Conservation (phyloP, 345 rosid species). For the Euclidium syriacum region DNA sequence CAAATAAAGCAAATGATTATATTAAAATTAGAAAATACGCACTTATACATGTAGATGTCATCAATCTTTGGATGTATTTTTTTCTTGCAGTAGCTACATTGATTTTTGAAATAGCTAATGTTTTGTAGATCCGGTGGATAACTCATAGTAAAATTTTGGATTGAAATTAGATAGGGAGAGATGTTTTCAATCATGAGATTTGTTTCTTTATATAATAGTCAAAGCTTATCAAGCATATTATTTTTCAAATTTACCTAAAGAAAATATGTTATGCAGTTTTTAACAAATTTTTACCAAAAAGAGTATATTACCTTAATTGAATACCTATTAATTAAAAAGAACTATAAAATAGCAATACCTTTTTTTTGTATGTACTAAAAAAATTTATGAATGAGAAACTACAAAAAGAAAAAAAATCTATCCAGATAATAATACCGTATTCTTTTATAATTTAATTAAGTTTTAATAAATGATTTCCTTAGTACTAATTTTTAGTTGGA, state of each 20-base stretch:
- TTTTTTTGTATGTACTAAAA: neutral
- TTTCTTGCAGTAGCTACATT: constrained; percentile 18
- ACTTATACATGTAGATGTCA: constrained; percentile 26
- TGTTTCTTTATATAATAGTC: neutral
- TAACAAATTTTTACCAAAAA: neutral
- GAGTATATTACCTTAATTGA: neutral
- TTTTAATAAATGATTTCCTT: neutral
- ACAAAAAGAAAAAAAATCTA: neutral
- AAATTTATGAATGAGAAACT: neutral
- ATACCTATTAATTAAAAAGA: too few relatives aligned
- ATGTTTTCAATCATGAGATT: neutral
- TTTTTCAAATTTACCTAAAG: neutral
- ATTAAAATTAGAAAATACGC: neutral
- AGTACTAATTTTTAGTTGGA: neutral
- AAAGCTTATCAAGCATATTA: neutral
- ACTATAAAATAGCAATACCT: neutral
- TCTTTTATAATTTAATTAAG: neutral
- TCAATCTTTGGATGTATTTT: neutral
- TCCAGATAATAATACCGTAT: neutral
- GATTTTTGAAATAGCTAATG: constrained; percentile 10
- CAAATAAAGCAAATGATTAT: neutral
- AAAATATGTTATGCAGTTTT: neutral
- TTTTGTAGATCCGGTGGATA: neutral
- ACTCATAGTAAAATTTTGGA: neutral
- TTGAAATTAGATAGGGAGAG: neutral